Conservation (phyloP, 768 basidiomycete genomes). For the Suillus sp. region DNA sequence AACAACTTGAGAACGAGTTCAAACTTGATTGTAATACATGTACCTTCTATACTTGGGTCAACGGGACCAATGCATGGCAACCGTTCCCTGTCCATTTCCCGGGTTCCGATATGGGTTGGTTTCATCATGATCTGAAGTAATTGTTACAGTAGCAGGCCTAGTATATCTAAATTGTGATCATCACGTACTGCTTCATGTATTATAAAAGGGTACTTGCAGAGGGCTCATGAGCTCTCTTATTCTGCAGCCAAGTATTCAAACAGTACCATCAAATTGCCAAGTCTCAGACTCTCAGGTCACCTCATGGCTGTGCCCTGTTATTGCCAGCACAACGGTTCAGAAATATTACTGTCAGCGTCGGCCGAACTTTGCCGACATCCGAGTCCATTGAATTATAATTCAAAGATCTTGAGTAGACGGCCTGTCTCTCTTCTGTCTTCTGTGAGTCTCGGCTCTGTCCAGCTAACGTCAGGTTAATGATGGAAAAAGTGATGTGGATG, state of each 20-base stretch:
- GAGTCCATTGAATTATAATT: background rate
- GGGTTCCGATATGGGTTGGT: background rate
- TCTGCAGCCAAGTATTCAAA: background rate
- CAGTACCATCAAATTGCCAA: background rate
- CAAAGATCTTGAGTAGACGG: background rate
- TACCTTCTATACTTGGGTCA: constrained; percentile 1
- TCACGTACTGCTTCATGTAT: background rate
- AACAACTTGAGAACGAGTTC: background rate
- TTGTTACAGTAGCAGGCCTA: background rate
- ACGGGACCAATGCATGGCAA: constrained; percentile 6
- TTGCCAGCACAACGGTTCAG: background rate
- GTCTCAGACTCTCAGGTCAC: background rate
- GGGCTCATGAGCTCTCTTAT: background rate
- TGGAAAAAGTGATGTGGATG: background rate
- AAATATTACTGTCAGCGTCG: background rate
- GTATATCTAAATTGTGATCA: background rate
- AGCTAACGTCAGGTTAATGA: background rate
- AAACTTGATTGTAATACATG: background rate
- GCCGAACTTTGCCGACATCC: background rate
- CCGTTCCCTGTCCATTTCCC: constrained; percentile 4
- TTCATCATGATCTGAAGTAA: background rate
- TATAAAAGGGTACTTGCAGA: background rate
- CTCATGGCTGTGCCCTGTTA: background rate
- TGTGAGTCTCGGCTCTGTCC: background rate
- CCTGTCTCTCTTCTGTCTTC: background rate